phyloP scores from a whole-genome alignment of 306 rosid species.

The Castanopsis chinensis region DNA sequence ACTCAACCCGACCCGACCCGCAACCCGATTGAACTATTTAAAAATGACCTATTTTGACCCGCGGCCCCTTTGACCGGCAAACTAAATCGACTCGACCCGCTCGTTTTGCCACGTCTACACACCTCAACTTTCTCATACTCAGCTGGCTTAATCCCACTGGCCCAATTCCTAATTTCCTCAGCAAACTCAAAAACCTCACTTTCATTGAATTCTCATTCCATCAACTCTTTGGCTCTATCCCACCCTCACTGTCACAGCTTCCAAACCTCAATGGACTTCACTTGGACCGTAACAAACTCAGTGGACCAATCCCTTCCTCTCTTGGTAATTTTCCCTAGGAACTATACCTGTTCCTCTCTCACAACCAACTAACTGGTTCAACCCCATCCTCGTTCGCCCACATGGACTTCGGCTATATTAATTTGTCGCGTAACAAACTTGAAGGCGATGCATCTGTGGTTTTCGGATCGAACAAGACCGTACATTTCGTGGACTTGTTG shows the following conservation, averaged over 20 bases:
- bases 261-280: conserved; percentile 3
- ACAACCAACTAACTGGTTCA: too few species aligned
- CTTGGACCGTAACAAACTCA: too few species aligned
- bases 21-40: too few species aligned
- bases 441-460: conserved; percentile 60
- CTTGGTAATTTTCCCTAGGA: too few species aligned
- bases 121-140: too few species aligned
- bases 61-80: too few species aligned
- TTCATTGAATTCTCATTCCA: conserved; percentile 51
- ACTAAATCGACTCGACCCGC: too few species aligned
- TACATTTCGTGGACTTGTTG: conserved; percentile 37
- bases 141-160: conserved; percentile 10
- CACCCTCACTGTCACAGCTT: conserved; percentile 52
- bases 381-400: conserved; percentile 30
- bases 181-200: conserved; percentile 45
- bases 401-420: conserved; percentile 15
- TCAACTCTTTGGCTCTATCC: conserved; percentile 52
- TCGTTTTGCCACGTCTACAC: too few species aligned
- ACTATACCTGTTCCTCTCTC: too few species aligned
- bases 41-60: too few species aligned
- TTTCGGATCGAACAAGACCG: conserved; percentile 43
- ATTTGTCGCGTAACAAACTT: conserved; percentile 57
- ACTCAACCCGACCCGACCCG: too few species aligned
- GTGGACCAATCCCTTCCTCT: too few species aligned
- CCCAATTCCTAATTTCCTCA: conserved; percentile 55